Evolutionary conservation across 164 flowering plant genomes (phyloP).

Genomic region (Hamamelis virginiana): DNA sequence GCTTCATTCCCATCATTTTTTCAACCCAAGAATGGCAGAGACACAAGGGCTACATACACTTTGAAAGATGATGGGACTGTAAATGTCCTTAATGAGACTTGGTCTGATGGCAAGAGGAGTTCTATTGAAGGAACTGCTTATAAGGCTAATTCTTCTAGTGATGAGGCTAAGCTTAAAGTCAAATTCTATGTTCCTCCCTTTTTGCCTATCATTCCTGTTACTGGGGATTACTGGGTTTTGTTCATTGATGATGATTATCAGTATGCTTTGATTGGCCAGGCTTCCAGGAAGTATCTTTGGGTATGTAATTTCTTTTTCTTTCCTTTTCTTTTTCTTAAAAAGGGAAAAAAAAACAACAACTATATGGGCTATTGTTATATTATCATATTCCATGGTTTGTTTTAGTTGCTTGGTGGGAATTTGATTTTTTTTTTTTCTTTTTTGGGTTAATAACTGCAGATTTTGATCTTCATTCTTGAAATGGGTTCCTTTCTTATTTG

Average conservation of each 20-base stretch:
- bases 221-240: constrained; percentile 93
- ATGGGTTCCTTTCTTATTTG: neutral
- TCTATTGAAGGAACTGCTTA: constrained; percentile 81
- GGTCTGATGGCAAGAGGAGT: constrained; percentile 69
- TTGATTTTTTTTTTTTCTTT: neutral
- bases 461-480: neutral
- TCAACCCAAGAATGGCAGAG: constrained; percentile 67
- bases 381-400: neutral
- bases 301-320: constrained; percentile 34
- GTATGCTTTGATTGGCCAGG: constrained; percentile 79
- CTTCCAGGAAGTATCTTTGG: constrained; percentile 74
- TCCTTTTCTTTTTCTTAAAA: neutral
- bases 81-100: constrained; percentile 82
- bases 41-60: constrained; percentile 90
- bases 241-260: constrained; percentile 71
- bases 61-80: constrained; percentile 75
- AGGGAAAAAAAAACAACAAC: too few species aligned
- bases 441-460: neutral
- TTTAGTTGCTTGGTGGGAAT: neutral
- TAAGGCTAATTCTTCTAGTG: constrained; percentile 73
- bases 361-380: too few species aligned
- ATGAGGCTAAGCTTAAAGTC: constrained; percentile 94
- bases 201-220: constrained; percentile 81
- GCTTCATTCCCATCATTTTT: constrained; percentile 80
- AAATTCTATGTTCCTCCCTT: constrained; percentile 90